Conservation (phyloP, 495 filamentous ascomycete species). For the Aspergillus bridgeri region DNA sequence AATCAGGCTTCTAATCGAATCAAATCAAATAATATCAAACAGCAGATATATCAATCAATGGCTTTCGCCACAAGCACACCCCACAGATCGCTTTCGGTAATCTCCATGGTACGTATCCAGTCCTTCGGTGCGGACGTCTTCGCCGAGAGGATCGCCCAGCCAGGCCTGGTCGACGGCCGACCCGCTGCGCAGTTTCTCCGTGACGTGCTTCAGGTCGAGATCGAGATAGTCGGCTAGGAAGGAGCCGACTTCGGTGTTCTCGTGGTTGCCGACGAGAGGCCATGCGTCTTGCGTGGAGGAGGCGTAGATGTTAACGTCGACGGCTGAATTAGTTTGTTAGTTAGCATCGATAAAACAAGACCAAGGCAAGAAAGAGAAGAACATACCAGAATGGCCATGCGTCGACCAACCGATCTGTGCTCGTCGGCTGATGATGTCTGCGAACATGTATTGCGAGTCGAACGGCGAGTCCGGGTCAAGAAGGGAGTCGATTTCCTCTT, state of each 20-base stretch:
- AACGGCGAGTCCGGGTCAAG: constrained; percentile 46
- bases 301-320: constrained; percentile 90
- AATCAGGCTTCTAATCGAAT: too few relatives aligned
- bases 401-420: constrained; percentile 91
- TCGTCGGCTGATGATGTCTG: constrained; percentile 79
- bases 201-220: constrained; percentile 72
- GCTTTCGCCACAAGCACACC: constrained; percentile 39
- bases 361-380: neutral
- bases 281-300: constrained; percentile 46
- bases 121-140: constrained; percentile 32
- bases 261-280: constrained; percentile 74
- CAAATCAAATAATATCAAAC: neutral
- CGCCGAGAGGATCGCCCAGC: constrained; percentile 43
- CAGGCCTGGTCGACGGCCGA: constrained; percentile 26
- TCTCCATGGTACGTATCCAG: constrained; percentile 51
- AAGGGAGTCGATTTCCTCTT: constrained; percentile 66
- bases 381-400: constrained; percentile 73
- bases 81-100: constrained; percentile 42
- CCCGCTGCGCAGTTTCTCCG: constrained; percentile 57
- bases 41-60: constrained; percentile 23
- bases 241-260: constrained; percentile 87
- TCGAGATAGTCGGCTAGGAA: constrained; percentile 78
- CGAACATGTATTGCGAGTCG: constrained; percentile 58
- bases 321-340: constrained; percentile 43
- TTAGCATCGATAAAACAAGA: constrained; percentile 17